Conservation (phyloP, 805 yeast species). For the Nadsonia fulvescens region DNA sequence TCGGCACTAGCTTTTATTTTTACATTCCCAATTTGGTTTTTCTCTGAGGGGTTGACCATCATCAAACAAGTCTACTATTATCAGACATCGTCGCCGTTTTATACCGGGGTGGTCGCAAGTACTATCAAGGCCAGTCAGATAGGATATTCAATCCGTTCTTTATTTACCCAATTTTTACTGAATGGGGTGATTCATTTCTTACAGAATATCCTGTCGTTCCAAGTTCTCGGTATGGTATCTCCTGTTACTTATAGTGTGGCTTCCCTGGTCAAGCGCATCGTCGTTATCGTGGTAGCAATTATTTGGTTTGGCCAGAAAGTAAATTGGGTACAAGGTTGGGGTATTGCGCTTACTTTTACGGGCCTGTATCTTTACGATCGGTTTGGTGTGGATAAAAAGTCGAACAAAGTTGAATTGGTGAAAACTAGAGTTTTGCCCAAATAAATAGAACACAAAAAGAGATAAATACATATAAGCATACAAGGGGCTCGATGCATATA, state of each 20-base stretch:
- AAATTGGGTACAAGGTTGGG: constrained; percentile 22
- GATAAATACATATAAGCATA: too few species aligned
- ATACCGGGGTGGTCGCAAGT: constrained; percentile 1
- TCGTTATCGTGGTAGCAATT: constrained; percentile 64
- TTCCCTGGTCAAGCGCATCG: constrained; percentile 73
- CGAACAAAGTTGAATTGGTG: too few species aligned
- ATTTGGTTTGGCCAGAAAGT: constrained; percentile 34
- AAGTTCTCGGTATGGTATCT: constrained; percentile 61
- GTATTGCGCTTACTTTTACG: constrained; percentile 22
- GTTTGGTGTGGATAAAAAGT: constrained; percentile 20
- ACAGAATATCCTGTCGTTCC: constrained; percentile 69
- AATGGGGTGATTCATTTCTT: constrained; percentile 65
- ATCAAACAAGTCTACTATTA: too few species aligned
- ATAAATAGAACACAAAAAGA: too few species aligned
- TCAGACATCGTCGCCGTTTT: too few species aligned
- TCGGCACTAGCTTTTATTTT: constrained; percentile 53
- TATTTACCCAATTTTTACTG: constrained; percentile 25
- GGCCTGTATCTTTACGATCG: constrained; percentile 25
- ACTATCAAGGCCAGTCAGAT: constrained; percentile 5
- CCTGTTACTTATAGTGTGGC: constrained; percentile 80
- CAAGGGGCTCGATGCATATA: too few species aligned
- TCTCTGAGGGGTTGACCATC: constrained; percentile 31
- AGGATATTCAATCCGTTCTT: too few species aligned
- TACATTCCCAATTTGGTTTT: constrained; percentile 57
- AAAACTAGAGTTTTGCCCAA: too few species aligned